Evolutionary conservation across 2,329 filamentous ascomycete species (phyloP), one percentile per base, ranked within the genome.

Genomic region (Talaromyces sp.): DNA sequence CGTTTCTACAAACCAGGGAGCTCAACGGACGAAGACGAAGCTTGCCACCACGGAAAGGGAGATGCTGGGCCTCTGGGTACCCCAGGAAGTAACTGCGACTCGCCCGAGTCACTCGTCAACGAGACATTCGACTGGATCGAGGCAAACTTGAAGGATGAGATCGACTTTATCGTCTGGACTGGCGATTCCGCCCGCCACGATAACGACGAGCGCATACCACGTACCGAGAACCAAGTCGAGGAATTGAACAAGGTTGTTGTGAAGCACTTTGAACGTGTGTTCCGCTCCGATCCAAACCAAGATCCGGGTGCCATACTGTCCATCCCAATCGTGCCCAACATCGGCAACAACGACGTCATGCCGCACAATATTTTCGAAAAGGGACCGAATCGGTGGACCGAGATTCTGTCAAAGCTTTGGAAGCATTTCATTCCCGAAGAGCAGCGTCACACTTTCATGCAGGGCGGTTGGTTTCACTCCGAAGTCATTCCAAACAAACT

Each of bases 271-370:
- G 77, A 84, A 54, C 84, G 92, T 22, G 82, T 90, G 10, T 96
- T 97, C 71, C 82, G 83, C 25, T n/a, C 25, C 2, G 80, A 81
- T 57, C 68, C 77, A 42, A 80, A 83, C 49, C 79, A 84, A 65
- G 72, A 80, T 62, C 73, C 80, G 58, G 73, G 75, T 42, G 80
- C 84, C 59, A 84, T 85, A 61, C 83, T 92, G 62, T 75, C 82
- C 13, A 84, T 98, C 4, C 93, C 95, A 4, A 85, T 98, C 32
- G 82, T 99, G 22, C 93, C 95, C 0, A 97, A 88, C 0, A 88
- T 97, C 67, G 95, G 95, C 63, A 99, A 99, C 79, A 99, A 99
- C 76, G 95, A 99, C 71, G 93, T 99, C 62, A 85, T 97, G 63
- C 95, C 95, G 1, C 95, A 99, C 78, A 99, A 99, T 70, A 96